Base-by-base conservation (phyloP, 179 eudicot genomes). In the Silene vulgaris region DNA sequence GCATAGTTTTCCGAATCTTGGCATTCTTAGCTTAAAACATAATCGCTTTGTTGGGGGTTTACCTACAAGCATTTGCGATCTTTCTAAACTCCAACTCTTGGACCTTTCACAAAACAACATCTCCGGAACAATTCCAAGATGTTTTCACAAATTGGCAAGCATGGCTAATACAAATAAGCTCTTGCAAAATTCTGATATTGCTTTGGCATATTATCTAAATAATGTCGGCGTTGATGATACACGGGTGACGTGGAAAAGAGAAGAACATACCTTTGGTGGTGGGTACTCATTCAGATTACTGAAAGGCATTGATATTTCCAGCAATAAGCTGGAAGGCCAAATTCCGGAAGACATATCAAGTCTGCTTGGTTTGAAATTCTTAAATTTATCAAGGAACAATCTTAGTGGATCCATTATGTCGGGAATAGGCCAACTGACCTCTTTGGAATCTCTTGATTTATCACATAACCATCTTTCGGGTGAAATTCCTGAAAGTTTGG, bases 1-100 rank as follows among this genome's bases (percentile, higher is more conserved):
- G 0, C 50, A 50, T 57, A 26, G 17, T 20, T 30, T 76, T 11
- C 2, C 62, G 3, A 0, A 9, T 30, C 77, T 88, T 14, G 6
- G 23, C 50, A 21, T 78, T 60, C 78, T 86, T 3, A 61, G 4
- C 37, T 72, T 88, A 2, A 16, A 80, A 54, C 26, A 43, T 57
- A 88, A 88, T 32, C 30, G 45, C 1, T 86, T 88, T n/a, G 0
- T 3, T 35, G 88, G 89, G 65, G 20, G 9, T 14, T 59, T 77
- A 5, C 86, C 77, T 61, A 74, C 52, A 13, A 79, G 69, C 12
- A 45, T 82, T 1, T 75, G 85, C 12, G 65, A 75, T 3, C 48
- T 76, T 32, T 56, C 67, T 45, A 1, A 1, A 37, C 74, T 77
- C n/a, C 83, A 71, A 56, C 14, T 76, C 14, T 71, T 79, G 32